These are phyloP conservation scores for Seminavis robusta DNA, from an alignment of 108 stramenopile species.

Conservation along the genomic window DNA sequence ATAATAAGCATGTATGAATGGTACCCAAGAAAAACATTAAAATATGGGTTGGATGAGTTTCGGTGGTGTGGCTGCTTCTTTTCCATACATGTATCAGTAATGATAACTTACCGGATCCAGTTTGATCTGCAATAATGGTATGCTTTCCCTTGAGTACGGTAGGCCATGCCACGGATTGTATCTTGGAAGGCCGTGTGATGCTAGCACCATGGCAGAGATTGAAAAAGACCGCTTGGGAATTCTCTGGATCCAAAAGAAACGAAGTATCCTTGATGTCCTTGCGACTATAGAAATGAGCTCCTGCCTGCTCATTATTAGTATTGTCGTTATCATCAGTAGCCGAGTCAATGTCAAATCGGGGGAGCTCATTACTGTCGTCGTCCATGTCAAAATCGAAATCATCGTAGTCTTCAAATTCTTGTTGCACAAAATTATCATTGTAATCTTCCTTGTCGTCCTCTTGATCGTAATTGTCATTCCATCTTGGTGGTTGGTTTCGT, in stretches of 20 bases:
- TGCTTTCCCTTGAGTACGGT: conserved; percentile 49
- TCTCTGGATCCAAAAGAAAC: no score
- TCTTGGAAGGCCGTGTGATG: conserved; percentile 65
- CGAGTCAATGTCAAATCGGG: no score
- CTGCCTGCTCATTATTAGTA: conserved; percentile 2
- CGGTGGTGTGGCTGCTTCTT: conserved; percentile 14
- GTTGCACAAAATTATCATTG: not conserved
- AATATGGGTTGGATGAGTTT: no score
- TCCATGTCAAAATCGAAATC: conserved; percentile 6
- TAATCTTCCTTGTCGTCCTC: not conserved
- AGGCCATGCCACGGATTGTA: conserved; percentile 84
- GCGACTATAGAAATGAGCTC: conserved; percentile 71
- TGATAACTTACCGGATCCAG: conserved; percentile 90
- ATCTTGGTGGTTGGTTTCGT: no score
- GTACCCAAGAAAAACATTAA: no score
- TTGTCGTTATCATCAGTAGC: conserved; percentile 14
- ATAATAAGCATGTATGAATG: no score
- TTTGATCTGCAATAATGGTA: conserved; percentile 91
- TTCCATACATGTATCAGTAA: not conserved
- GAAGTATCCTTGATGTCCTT: conserved; percentile 62
- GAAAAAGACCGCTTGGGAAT: not conserved
- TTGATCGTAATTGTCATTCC: not conserved
- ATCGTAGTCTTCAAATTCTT: conserved; percentile 1
- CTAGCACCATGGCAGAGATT: conserved; percentile 55
- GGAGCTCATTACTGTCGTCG: conserved; percentile 9